Conservation (phyloP, 208 protist species). For the Acanthamoeba royreba region DNA sequence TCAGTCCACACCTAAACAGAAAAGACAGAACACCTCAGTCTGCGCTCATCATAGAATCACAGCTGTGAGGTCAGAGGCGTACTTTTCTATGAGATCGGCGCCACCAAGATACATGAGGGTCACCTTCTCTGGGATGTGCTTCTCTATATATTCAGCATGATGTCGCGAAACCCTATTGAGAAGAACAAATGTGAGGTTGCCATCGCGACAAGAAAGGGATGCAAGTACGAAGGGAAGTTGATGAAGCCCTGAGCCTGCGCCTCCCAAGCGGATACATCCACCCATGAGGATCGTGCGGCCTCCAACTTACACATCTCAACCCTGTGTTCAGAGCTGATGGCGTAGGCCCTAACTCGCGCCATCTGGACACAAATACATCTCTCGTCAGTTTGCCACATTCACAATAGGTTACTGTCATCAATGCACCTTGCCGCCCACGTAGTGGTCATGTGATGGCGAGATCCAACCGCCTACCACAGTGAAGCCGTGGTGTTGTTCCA, state of each 20-base stretch:
- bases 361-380: too few relatives aligned
- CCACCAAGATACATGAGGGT: background rate
- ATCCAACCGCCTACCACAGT: background rate
- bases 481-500: background rate
- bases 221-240: background rate
- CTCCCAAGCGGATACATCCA: background rate
- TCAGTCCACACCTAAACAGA: too few relatives aligned
- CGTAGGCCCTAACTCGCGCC: background rate
- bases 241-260: background rate
- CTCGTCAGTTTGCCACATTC: too few relatives aligned
- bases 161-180: too few relatives aligned
- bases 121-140: too few relatives aligned
- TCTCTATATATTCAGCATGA: too few relatives aligned
- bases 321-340: background rate
- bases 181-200: too few relatives aligned
- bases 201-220: too few relatives aligned
- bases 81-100: background rate
- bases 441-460: background rate
- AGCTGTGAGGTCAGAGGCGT: too few relatives aligned
- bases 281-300: background rate
- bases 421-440: background rate
- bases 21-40: too few relatives aligned
- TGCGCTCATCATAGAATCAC: too few relatives aligned
- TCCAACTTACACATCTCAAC: background rate
- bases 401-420: background rate